Conservation (phyloP, 2,329 filamentous ascomycete genomes). For the Colletotrichum siamense region DNA sequence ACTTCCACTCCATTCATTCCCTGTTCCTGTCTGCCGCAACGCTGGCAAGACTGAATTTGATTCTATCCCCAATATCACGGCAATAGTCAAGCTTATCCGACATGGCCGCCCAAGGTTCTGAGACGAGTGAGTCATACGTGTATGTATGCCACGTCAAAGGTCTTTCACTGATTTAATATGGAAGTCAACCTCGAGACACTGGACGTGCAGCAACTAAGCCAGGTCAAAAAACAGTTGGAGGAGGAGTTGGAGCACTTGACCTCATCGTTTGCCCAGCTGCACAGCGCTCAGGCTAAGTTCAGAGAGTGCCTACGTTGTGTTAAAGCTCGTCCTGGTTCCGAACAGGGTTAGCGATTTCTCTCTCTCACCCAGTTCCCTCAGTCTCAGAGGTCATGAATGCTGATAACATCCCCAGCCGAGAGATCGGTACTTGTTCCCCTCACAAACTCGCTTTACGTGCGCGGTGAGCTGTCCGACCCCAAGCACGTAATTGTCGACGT, state of each 20-base stretch:
- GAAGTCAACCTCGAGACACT: constrained; percentile 74
- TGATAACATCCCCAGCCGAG: constrained; percentile 5
- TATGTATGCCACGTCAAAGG: neutral
- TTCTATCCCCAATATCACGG: neutral
- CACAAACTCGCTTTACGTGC: constrained; percentile 93
- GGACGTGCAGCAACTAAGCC: constrained; percentile 82
- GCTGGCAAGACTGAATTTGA: neutral
- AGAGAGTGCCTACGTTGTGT: constrained; percentile 86
- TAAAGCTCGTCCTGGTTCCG: constrained; percentile 42
- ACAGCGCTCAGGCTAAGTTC: constrained; percentile 90
- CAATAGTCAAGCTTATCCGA: neutral
- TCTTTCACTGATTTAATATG: neutral
- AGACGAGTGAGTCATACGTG: constrained; percentile 5
- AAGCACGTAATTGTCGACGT: constrained; percentile 88
- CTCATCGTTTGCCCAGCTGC: constrained; percentile 86
- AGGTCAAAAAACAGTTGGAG: constrained; percentile 95
- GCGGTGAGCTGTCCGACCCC: constrained; percentile 76
- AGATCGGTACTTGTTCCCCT: constrained; percentile 84
- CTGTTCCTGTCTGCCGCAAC: neutral
- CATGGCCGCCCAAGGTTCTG: constrained; percentile 18
- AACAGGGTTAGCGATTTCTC: constrained; percentile 31
- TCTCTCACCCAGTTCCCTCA: neutral
- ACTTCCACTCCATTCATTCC: neutral
- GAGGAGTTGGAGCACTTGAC: constrained; percentile 96
- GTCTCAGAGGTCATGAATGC: neutral